Evolutionary conservation across 306 rosid genomes (phyloP), one percentile per base, ranked within the genome.

Genomic region (Pachyrhizus erosus): DNA sequence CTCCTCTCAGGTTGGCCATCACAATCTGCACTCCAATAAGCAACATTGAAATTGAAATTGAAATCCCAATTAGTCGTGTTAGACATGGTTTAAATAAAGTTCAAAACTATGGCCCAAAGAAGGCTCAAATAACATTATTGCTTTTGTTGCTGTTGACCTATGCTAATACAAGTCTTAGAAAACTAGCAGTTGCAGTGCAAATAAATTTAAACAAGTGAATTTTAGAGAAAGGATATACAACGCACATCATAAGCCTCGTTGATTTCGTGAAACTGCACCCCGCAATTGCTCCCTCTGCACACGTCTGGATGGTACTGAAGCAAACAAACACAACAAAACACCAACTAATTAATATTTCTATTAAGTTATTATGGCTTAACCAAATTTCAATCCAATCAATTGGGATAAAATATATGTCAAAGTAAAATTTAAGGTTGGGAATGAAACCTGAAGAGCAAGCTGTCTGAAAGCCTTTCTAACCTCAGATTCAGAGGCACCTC

Each of bases 301-400:
- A 96, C 98, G 7, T 96, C 99, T 5, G 98, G 98, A 86, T 96
- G 99, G 39, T 93, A 96, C 98, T 96, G 94, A 75, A 85, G 29
- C 65, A 77, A 83, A 51, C 64, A 77, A 84, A 52, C 73, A 73
- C 14, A 64, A 79, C 0, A 29, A 0, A 34, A 21, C 1, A 75
- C 13, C 62, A 70, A 54, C 48, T 4, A 60, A 33, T 85, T n/a
- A 83, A 20, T 43, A 66, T 31, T 67, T 69, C 14, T 3, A 0
- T 13, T 0, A 58, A 4, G 18, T 14, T 1, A 15, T 48, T 48
- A 31, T 11, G 4, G 48, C 0, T 24, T 7, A 86, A 49, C 24
- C 6, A 58, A 72, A 66, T 24, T 14, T 11, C 2, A n/a, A n/a
- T n/a, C n/a, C n/a, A n/a, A 74, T 26, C 15, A 69, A 58, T 13